A percentile compares a stretch with the other conserved stretches of the same genome.
Conservation (phyloP, 2,329 filamentous ascomycete genomes). For the Thielaviopsis ethacetica region DNA sequence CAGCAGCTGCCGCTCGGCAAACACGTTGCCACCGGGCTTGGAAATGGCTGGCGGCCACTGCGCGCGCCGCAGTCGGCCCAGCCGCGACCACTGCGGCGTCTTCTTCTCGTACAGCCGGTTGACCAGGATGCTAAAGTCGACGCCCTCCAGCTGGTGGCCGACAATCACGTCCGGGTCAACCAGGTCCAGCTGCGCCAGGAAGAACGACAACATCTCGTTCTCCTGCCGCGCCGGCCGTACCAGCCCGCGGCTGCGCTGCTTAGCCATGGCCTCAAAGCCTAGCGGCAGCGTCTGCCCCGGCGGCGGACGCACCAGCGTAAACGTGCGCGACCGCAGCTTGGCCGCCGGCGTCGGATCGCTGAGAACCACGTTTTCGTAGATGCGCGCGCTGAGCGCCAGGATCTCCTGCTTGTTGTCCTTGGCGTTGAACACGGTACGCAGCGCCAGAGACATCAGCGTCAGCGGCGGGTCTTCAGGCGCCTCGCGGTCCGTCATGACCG, state of each 20-base stretch:
- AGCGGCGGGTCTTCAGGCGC: conserved; percentile 70
- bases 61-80: conserved; percentile 68
- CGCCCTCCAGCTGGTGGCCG: conserved; percentile 91
- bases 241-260: conserved; percentile 55
- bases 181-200: conserved; percentile 73
- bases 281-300: conserved; percentile 55
- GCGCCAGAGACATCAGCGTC: conserved; percentile 86
- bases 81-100: conserved; percentile 84
- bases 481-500: conserved; percentile 58
- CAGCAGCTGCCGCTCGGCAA: conserved; percentile 79
- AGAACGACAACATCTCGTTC: conserved; percentile 68
- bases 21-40: conserved; percentile 76
- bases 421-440: conserved; percentile 75
- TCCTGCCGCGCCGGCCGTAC: conserved; percentile 75
- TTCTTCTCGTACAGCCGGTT: conserved; percentile 80
- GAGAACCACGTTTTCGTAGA: conserved; percentile 81
- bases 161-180: conserved; percentile 88
- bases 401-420: conserved; percentile 97
- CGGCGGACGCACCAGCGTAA: conserved; percentile 77
- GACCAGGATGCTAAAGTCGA: conserved; percentile 83
- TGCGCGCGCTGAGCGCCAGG: conserved; percentile 72
- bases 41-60: conserved; percentile 81
- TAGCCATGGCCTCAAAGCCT: conserved; percentile 66
- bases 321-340: conserved; percentile 74
- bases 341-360: conserved; percentile 79